phyloP scores from a whole-genome alignment of 805 yeast species.

The Sugiyamaella boreocaroliniensis region DNA sequence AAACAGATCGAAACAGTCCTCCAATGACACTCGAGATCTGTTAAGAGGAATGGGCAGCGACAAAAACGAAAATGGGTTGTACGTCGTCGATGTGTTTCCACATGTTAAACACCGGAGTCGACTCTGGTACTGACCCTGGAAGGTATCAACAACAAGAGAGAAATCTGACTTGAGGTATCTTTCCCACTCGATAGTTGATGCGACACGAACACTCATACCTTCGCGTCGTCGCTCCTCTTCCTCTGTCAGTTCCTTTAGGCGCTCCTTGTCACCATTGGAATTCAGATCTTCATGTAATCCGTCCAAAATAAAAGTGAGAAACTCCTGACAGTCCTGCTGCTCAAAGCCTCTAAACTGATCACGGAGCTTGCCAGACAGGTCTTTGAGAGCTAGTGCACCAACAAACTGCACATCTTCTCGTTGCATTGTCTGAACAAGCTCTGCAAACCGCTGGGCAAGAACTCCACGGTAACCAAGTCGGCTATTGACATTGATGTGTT shows the following conservation, averaged over 20 bases:
- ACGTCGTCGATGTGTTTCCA: constrained; percentile 73
- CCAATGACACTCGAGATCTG: constrained; percentile 34
- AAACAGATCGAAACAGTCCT: constrained; percentile 71
- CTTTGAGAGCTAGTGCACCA: constrained; percentile 60
- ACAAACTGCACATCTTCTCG: constrained; percentile 42
- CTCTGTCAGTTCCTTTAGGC: constrained; percentile 53
- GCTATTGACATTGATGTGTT: constrained; percentile 65
- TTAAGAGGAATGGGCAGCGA: constrained; percentile 70
- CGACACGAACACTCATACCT: constrained; percentile 63
- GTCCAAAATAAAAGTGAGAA: constrained; percentile 66
- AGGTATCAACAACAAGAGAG: constrained; percentile 70
- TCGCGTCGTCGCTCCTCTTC: constrained; percentile 73
- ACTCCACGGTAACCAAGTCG: constrained; percentile 76
- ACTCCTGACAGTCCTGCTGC: constrained; percentile 85
- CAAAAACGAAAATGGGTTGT: constrained; percentile 71
- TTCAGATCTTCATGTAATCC: constrained; percentile 80
- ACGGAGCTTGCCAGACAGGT: constrained; percentile 60
- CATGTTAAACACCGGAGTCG: constrained; percentile 69
- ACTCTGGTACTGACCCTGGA: constrained; percentile 87
- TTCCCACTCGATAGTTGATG: constrained; percentile 90
- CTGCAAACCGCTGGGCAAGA: constrained; percentile 62
- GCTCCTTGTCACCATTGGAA: constrained; percentile 49
- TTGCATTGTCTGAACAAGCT: constrained; percentile 49
- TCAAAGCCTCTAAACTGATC: constrained; percentile 56
- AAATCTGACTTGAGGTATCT: constrained; percentile 71